Evolutionary conservation across 2,329 filamentous ascomycete species (phyloP).

Genomic region (Ceratocystiopsis brevicomis): DNA sequence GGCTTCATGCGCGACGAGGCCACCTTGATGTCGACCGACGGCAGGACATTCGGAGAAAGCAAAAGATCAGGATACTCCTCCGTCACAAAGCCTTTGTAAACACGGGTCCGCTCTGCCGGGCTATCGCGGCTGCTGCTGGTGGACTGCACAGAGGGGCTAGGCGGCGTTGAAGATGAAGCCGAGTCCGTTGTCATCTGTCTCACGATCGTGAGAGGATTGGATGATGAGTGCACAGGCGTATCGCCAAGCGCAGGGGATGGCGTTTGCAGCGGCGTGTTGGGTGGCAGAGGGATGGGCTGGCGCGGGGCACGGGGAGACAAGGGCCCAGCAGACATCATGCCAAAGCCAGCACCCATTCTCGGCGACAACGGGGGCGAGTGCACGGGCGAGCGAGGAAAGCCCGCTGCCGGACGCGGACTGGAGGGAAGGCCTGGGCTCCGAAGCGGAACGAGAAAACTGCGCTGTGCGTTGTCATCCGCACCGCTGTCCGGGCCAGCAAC

Average conservation of each 20-base stretch:
- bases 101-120: constrained; percentile 23
- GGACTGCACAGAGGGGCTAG: constrained; percentile 5
- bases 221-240: constrained; percentile 19
- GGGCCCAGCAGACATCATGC: constrained; percentile 9
- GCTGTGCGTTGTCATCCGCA: constrained; percentile 6
- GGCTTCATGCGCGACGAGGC: constrained; percentile 91
- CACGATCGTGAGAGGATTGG: constrained; percentile 21
- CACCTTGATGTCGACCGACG: constrained; percentile 68
- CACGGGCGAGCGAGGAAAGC: constrained; percentile 29
- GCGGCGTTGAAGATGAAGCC: constrained; percentile 12
- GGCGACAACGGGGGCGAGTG: constrained; percentile 55
- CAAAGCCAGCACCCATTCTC: constrained; percentile 19
- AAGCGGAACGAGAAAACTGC: constrained; percentile 21
- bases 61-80: constrained; percentile 77
- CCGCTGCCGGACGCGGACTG: constrained; percentile 34
- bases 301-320: constrained; percentile 58
- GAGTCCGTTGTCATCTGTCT: constrained; percentile 16
- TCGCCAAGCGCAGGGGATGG: constrained; percentile 23
- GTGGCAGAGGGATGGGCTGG: constrained; percentile 53
- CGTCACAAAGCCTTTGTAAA: constrained; percentile 62
- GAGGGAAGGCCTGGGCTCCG: constrained; percentile 41
- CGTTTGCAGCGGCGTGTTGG: constrained; percentile 47
- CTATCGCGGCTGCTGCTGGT: constrained; percentile 17
- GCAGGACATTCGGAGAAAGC: constrained; percentile 71
- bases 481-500: constrained; percentile 14